Evolutionary conservation across 495 filamentous ascomycete species (phyloP), one percentile per base, ranked within the genome.

Genomic region (Mytilinidion resinicola): DNA sequence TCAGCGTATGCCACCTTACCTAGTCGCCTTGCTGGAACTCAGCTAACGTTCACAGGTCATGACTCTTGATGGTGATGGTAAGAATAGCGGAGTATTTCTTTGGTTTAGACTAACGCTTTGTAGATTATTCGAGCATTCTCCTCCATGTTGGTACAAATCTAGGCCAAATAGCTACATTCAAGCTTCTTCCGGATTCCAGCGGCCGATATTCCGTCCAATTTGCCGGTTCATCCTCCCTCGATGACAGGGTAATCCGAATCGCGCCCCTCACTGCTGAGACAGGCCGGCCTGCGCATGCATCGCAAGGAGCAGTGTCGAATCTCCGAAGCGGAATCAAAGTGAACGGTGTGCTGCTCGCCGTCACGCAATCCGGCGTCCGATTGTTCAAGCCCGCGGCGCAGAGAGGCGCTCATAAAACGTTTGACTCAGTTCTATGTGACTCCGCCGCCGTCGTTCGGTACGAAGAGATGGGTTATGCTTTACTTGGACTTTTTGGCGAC

Each of bases 141-240:
- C 86, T 91, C 62, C 96, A 96, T 65, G 86, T 93, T 4, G 93
- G 95, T 9, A 97, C 92, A 0, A 91, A 86, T 64, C 65, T 83
- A 37, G 93, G 93, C 19, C 85, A 85, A 56, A 73, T 96, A 33
- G 83, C 83, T 17, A 96, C 93, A 0, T 91, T 97, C 74, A 96
- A 93, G 73, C 76, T 98, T 15, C 74, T 97, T 8, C 93, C 93
- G 2, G 76, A 82, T 8, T 71, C 77, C 1, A 77, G 78, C 62
- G 84, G 88, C 5, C 74, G 79, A 14, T 97, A 95, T 69, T 77
- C 78, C n/a, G 91, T 84, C 33, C 77, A 84, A 34, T 80, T 86
- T 61, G 86, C 77, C 8, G 91, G 92, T 9, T 74, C 82, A 20
- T 75, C 78, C 14, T 64, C 78, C 14, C 65, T 89, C n/a, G 83